A percentile compares a stretch with the other conserved stretches of the same genome.
Conservation (phyloP, 345 rosid genomes). For the Acer yangbiense region DNA sequence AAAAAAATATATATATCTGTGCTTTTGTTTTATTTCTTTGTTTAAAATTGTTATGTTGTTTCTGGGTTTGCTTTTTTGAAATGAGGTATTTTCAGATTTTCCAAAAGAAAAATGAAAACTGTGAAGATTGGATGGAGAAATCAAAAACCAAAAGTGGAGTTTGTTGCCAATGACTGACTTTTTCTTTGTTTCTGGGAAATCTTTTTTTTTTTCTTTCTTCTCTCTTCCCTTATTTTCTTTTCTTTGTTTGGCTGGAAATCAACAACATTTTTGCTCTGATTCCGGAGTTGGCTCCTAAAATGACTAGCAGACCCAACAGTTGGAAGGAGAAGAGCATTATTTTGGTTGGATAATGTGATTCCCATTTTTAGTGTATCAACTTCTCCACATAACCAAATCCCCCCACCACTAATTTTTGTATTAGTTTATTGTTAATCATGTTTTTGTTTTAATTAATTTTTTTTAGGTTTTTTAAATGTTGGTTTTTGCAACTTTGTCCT, state of each 20-base stretch:
- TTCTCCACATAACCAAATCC: background rate
- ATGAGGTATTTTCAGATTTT: constrained; percentile 14
- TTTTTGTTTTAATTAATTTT: background rate
- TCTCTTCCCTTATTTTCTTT: constrained; percentile 12
- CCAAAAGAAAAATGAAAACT: constrained; percentile 9
- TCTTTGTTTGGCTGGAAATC: constrained; percentile 34
- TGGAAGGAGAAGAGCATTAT: constrained; percentile 46
- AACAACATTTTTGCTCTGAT: constrained; percentile 30
- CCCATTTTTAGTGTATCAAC: constrained; percentile 42
- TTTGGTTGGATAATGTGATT: constrained; percentile 20
- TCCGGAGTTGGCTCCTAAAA: constrained; percentile 66
- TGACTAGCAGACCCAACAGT: constrained; percentile 64
- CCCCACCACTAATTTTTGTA: constrained; percentile 16
- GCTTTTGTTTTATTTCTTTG: no score
- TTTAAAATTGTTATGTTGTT: background rate
- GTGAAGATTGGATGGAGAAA: constrained; percentile 21
- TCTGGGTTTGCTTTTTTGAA: background rate
- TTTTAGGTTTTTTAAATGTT: background rate
- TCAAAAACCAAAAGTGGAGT: constrained; percentile 25
- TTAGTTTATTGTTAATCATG: background rate
- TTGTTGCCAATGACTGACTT: constrained; percentile 20
- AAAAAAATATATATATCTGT: no score
- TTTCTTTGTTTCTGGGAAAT: constrained; percentile 30
- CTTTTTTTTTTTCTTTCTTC: constrained; percentile 1
- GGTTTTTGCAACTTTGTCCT: background rate